Conservation (phyloP, 106 monocot species). For the Chionographis japonica region DNA sequence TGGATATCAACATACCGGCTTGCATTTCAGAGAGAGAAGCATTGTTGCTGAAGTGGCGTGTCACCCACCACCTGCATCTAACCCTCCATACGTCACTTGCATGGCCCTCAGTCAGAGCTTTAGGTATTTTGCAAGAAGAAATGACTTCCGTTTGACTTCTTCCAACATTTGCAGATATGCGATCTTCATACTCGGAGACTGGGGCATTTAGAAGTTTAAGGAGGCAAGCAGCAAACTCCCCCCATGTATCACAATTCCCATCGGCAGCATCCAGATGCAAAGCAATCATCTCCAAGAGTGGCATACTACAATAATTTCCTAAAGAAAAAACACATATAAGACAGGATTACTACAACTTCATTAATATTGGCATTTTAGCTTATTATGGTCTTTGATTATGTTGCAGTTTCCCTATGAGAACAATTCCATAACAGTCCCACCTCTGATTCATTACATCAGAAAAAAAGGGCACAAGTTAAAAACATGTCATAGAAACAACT, state of each 20-base stretch:
- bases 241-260: constrained; percentile 51
- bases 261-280: constrained; percentile 53
- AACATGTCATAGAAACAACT: too few species aligned
- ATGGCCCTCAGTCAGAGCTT: constrained; percentile 15
- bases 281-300: constrained; percentile 55
- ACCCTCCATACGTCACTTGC: constrained; percentile 36
- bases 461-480: too few species aligned
- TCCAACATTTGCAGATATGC: constrained; percentile 23
- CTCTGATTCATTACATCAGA: too few species aligned
- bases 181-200: constrained; percentile 38
- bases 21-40: constrained; percentile 25
- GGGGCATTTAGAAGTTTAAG: constrained; percentile 21
- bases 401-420: too few species aligned
- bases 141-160: not conserved
- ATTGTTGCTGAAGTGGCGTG: constrained; percentile 49
- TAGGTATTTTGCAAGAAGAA: constrained; percentile 16
- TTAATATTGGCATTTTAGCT: too few species aligned
- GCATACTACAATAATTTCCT: constrained; percentile 48
- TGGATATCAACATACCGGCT: constrained; percentile 28
- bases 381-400: too few species aligned
- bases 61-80: constrained; percentile 61
- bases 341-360: too few species aligned
- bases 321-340: not conserved
- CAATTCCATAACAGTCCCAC: too few species aligned
- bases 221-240: constrained; percentile 56